Evolutionary conservation across 2,329 filamentous ascomycete genomes (phyloP), one percentile per base, ranked within the genome.

Genomic region (Aspergillus ochraceus): DNA sequence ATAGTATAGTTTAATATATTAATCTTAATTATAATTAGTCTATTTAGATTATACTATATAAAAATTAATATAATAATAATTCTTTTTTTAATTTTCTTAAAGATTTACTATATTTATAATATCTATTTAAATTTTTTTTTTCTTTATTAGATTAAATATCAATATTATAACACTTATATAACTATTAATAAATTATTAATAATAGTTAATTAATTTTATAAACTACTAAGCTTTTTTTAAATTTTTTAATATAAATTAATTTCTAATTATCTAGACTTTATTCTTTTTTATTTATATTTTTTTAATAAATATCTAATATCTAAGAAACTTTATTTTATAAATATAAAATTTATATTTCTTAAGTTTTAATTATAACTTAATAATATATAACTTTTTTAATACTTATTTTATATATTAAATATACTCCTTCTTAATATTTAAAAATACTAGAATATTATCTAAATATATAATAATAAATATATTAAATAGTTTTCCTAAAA

Each of bases 361-460:
- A 8, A 54, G 1, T n/a, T 54, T 54, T 6, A 45, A 53, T 45
- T 47, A 50, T 50, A 52, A 11, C 9, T 54, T 45, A 45, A 3
- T 2, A 17, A 46, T 46, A 26, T 49, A 30, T 47, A 58, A 11
- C 26, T 58, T 58, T 4, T 11, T 26, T 42, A 61, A 14, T 54
- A 54, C 3, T 54, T 14, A 17, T 10, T 52, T 52, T 14, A 52
- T 30, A 30, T 54, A 26, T 4, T 26, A 6, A 29, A 49, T 45
- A 58, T 59, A n/a, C n/a, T 54, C 39, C 5, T 26, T 24, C 53
- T 51, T 52, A 0, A 14, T 52, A 26, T 49, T 58, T 42, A 51
- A 55, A 49, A 58, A 61, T 6, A 61, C 52, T n/a, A 54, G 9
- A 17, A 54, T 54, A 54, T 54, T 26, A 47, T 54, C 19, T 46